Conservation (phyloP, 495 filamentous ascomycete species). For the Lophiotrema nucula region DNA sequence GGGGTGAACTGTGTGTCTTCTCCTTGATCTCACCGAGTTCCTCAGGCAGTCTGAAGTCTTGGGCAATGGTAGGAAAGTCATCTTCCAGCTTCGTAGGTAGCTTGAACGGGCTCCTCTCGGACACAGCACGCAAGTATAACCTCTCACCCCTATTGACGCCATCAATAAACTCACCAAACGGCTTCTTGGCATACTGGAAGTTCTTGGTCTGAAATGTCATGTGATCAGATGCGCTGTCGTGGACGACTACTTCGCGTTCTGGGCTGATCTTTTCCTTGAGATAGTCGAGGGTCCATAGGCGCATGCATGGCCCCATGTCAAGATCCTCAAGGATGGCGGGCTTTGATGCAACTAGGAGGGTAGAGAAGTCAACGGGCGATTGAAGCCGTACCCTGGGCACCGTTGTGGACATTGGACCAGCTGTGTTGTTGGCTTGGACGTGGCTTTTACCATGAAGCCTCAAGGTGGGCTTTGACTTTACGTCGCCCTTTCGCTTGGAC, state of each 20-base stretch:
- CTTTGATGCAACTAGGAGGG: constrained; percentile 55
- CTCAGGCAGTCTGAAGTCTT: constrained; percentile 69
- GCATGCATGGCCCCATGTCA: constrained; percentile 65
- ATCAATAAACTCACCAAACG: constrained; percentile 67
- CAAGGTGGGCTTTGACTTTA: background rate
- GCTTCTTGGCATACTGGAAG: constrained; percentile 69
- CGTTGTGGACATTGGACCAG: constrained; percentile 19
- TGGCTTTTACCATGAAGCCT: background rate
- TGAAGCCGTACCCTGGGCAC: constrained; percentile 55
- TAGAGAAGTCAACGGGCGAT: constrained; percentile 56
- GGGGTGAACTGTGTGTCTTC: constrained; percentile 73
- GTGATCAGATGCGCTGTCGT: constrained; percentile 39
- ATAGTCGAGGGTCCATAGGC: constrained; percentile 68
- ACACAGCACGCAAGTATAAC: constrained; percentile 76
- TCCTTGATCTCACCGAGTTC: constrained; percentile 56
- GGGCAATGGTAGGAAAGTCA: constrained; percentile 69
- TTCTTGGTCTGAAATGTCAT: constrained; percentile 86
- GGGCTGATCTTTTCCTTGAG: constrained; percentile 62
- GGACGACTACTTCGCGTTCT: constrained; percentile 57
- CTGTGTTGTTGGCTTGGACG: background rate
- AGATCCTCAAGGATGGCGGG: constrained; percentile 66
- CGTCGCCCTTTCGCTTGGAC: background rate
- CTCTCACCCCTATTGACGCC: constrained; percentile 59
- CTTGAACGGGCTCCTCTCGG: constrained; percentile 62
- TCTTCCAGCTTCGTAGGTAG: constrained; percentile 63